Evolutionary conservation across 2,329 filamentous ascomycete species (phyloP).

Genomic region (Diplodia corticola): DNA sequence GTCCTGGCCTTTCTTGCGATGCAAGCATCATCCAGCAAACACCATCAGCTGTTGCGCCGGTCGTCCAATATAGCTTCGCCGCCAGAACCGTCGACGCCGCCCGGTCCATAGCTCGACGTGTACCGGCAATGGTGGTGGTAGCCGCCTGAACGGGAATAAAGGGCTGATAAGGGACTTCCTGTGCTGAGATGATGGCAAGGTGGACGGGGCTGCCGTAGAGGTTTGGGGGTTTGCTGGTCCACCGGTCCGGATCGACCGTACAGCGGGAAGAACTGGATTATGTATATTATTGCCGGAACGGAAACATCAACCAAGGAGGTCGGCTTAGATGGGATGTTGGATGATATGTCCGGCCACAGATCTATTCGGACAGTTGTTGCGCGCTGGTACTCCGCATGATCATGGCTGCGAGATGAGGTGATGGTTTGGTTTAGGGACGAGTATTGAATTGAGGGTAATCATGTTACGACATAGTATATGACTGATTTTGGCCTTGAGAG

Average conservation of each 20-base stretch:
- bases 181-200: slow-evolving; percentile 33
- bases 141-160: slow-evolving; percentile 32
- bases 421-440: background rate
- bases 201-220: slow-evolving; percentile 37
- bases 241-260: slow-evolving; percentile 39
- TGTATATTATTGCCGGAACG: slow-evolving; percentile 27
- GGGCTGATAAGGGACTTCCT: slow-evolving; percentile 34
- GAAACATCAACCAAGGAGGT: slow-evolving; percentile 25
- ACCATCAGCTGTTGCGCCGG: no score
- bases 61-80: slow-evolving; percentile 35
- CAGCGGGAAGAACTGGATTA: slow-evolving; percentile 32
- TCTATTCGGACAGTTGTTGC: background rate
- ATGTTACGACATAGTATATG: background rate
- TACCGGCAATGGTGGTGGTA: slow-evolving; percentile 36
- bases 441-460: background rate
- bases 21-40: slow-evolving; percentile 38
- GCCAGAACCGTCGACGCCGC: slow-evolving; percentile 37
- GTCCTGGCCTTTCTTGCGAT: slow-evolving; percentile 41
- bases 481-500: background rate
- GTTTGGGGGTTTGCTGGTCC: slow-evolving; percentile 42
- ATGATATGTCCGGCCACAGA: no score
- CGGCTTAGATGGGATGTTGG: background rate
- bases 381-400: background rate
- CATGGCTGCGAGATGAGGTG: background rate
- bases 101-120: slow-evolving; percentile 34